Conservation (phyloP, 257 asterid species). For the Nicotiana obtusifolia region DNA sequence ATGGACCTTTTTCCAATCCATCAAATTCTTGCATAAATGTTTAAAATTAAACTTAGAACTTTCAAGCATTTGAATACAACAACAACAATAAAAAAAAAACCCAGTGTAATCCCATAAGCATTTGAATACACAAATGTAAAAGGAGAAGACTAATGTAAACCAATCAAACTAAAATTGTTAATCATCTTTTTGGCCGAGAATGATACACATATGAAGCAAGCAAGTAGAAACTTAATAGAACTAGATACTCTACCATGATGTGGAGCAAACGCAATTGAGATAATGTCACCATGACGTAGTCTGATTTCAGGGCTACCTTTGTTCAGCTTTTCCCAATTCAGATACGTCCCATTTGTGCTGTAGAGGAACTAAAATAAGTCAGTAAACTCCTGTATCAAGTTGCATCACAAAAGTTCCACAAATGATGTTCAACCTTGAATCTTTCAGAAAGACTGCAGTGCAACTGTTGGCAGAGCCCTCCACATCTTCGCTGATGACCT, state of each 20-base stretch:
- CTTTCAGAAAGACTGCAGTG: slow-evolving; percentile 67
- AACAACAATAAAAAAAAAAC: too few relatives aligned
- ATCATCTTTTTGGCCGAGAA: background rate
- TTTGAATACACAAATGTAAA: background rate
- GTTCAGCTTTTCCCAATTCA: slow-evolving; percentile 74
- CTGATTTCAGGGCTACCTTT: slow-evolving; percentile 63
- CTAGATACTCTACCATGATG: slow-evolving; percentile 59
- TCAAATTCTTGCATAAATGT: background rate
- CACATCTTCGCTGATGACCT: slow-evolving; percentile 30
- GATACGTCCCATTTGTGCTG: slow-evolving; percentile 96
- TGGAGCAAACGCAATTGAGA: slow-evolving; percentile 80
- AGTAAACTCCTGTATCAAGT: slow-evolving; percentile 22
- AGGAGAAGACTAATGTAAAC: background rate
- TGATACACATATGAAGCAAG: background rate
- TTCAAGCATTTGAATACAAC: background rate
- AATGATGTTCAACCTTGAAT: slow-evolving; percentile 55
- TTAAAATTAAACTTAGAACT: background rate
- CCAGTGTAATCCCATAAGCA: background rate
- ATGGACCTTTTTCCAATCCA: background rate
- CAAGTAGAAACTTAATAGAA: background rate
- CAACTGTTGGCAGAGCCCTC: slow-evolving; percentile 30
- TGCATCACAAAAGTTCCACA: slow-evolving; percentile 12
- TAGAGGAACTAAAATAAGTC: slow-evolving; percentile 25
- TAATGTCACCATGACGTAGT: slow-evolving; percentile 83
- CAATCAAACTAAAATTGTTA: background rate